Evolutionary conservation across 1,139 yeast genomes (phyloP), one percentile per base, ranked within the genome.

Genomic region (Protomyces macrosporus): DNA sequence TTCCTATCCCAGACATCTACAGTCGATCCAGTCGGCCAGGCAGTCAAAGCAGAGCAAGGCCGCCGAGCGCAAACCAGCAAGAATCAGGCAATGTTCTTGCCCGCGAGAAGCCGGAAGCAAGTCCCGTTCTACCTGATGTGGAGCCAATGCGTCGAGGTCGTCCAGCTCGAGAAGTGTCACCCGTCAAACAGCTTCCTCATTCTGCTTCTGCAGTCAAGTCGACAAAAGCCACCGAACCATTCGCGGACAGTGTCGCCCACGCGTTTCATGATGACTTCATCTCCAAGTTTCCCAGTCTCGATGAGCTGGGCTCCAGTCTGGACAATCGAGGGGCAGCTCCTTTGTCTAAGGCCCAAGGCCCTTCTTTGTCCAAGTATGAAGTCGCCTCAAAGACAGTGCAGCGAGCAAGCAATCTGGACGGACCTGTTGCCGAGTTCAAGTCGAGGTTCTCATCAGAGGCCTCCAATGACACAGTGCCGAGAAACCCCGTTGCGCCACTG

Each of bases 1-100:
- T 84, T 32, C 93, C 95, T 1, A 80, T 82, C 35, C 67, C 55
- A 9, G 68, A 69, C 45, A 67, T 67, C 33, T 57, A 55, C 45
- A 45, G 48, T 45, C 53, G 54, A 16, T 16, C 60, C 16, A 40
- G 30, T 54, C 67, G 64, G 75, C 74, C 62, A 68, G 57, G 56
- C 39, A 57, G 65, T 33, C 66, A 66, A 48, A 23, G 23, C 2
- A 1, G 23, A 23, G 23, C 23, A 23, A 23, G 23, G 23, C 65
- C 37, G 64, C 64, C 45, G 64, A 56, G 66, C 63, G 61, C 35
- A 62, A 63, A 53, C 67, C 67, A 53, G 60, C 67, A 63, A 69
- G 68, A 53, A 67, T 57, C 52, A 68, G 66, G 34, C 30, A 39
- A 51, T 53, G 39, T 58, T 51, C 53, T 52, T 53, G 51, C 45